Percentiles rank a stretch among this genome's conserved stretches.
Conservation (phyloP, 768 basidiomycete species). For the Ramaria sp. region DNA sequence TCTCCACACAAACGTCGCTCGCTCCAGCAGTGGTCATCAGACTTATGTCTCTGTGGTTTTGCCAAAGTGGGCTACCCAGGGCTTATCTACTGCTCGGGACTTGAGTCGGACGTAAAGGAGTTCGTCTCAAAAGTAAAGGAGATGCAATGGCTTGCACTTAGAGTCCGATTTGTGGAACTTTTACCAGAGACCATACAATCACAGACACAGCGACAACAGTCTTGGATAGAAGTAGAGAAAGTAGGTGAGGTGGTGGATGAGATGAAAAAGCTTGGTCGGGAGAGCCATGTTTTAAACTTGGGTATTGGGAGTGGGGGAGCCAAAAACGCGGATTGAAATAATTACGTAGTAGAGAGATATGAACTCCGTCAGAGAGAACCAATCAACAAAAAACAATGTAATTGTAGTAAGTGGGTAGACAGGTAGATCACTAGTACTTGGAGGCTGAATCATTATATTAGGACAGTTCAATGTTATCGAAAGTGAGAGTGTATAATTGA, state of each 20-base stretch:
- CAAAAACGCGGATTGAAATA: conserved; percentile 24
- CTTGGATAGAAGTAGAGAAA: conserved; percentile 59
- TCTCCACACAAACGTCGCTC: conserved; percentile 53
- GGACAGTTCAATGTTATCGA: too few species aligned
- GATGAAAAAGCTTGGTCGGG: conserved; percentile 47
- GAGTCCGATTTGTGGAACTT: conserved; percentile 48
- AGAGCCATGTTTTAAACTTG: conserved; percentile 47
- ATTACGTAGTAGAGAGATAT: too few species aligned
- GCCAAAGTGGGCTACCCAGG: conserved; percentile 71
- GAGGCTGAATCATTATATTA: too few species aligned
- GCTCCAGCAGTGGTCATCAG: conserved; percentile 43
- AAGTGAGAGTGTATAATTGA: too few species aligned
- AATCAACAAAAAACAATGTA: too few species aligned
- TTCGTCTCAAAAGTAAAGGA: conserved; percentile 56
- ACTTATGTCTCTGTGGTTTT: conserved; percentile 48
- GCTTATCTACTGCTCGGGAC: conserved; percentile 61
- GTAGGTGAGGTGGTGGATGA: conserved; percentile 59
- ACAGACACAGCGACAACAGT: conserved; percentile 10
- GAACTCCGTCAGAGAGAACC: too few species aligned
- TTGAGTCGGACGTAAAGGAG: conserved; percentile 39
- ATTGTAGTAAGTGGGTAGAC: too few species aligned
- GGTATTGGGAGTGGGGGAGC: conserved; percentile 40
- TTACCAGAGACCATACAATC: conserved; percentile 13
- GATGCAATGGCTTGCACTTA: conserved; percentile 73
- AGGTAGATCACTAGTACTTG: too few species aligned